phyloP scores from a whole-genome alignment of 2,329 filamentous ascomycete genomes.

The Pleomassaria siparia region DNA sequence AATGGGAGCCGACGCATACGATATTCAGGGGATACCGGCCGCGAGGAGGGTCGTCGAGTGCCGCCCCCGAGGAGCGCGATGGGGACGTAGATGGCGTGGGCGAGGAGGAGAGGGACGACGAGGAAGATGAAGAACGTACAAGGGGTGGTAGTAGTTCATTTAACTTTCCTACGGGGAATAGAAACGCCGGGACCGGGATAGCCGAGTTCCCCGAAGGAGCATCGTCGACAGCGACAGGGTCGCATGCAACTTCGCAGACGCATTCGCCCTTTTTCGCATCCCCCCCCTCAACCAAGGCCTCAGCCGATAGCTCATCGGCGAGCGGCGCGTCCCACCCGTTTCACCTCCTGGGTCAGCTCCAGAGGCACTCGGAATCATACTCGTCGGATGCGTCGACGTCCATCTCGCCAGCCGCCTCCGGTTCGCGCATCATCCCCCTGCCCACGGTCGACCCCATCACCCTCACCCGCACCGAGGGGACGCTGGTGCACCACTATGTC shows the following conservation, averaged over 20 bases:
- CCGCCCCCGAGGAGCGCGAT: constrained; percentile 12
- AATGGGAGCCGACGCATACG: constrained; percentile 31
- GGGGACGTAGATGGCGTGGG: constrained; percentile 17
- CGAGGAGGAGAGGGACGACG: neutral
- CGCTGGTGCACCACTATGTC: constrained; percentile 32
- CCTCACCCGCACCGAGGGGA: constrained; percentile 25
- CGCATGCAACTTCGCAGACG: constrained; percentile 12
- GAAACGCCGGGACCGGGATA: constrained; percentile 10
- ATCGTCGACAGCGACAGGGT: neutral
- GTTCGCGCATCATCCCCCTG: neutral
- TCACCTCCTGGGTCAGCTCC: neutral
- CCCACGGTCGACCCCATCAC: constrained; percentile 10
- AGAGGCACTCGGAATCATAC: neutral
- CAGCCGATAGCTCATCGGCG: constrained; percentile 1
- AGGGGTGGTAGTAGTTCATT: too few species aligned
- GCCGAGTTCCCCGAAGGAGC: neutral
- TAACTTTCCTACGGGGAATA: constrained; percentile 10
- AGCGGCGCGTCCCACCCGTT: too few species aligned
- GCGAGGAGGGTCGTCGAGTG: constrained; percentile 17
- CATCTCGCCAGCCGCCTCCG: constrained; percentile 3
- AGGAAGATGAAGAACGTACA: too few species aligned
- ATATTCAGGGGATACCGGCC: constrained; percentile 32
- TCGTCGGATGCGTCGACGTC: neutral
- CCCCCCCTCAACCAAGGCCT: constrained; percentile 3
- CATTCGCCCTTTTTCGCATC: constrained; percentile 14